Evolutionary conservation across 352 stramenopile species (phyloP).

Genomic region (Elongisporangium undulatum): DNA sequence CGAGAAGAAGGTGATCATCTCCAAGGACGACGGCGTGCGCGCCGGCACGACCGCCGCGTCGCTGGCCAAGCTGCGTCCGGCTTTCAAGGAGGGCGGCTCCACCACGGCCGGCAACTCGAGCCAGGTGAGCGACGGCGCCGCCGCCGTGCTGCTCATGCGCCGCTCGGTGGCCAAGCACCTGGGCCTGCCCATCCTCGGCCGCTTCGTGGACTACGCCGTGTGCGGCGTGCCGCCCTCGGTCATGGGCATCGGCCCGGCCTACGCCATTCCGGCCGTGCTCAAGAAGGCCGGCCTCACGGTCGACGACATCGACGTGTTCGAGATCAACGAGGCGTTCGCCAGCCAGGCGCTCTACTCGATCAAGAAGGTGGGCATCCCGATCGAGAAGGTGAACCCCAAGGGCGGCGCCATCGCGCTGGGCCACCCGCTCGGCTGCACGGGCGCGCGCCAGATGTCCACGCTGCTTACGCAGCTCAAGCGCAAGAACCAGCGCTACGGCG

Average conservation of each 20-base stretch:
- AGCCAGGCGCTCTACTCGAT: conserved; percentile 84
- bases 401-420: conserved; percentile 87
- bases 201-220: conserved; percentile 84
- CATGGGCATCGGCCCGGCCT: conserved; percentile 84
- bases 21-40: conserved; percentile 70
- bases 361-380: conserved; percentile 70
- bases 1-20: conserved; percentile 70
- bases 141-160: conserved; percentile 85
- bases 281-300: conserved; percentile 59
- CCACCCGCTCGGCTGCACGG: conserved; percentile 89
- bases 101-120: conserved; percentile 84
- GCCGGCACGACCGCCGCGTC: conserved; percentile 55
- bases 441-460: conserved; percentile 88
- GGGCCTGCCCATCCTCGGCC: conserved; percentile 75
- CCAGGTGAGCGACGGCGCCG: conserved; percentile 88
- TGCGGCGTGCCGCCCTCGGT: conserved; percentile 78
- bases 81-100: conserved; percentile 77
- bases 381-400: conserved; percentile 88
- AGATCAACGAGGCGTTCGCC: conserved; percentile 92
- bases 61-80: conserved; percentile 68
- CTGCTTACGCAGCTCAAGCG: conserved; percentile 91
- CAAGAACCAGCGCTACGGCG: conserved; percentile 76
- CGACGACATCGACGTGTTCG: conserved; percentile 87
- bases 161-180: conserved; percentile 75
- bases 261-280: conserved; percentile 75